Base-by-base conservation (phyloP, 768 basidiomycete genomes). In the Russula earlei region DNA sequence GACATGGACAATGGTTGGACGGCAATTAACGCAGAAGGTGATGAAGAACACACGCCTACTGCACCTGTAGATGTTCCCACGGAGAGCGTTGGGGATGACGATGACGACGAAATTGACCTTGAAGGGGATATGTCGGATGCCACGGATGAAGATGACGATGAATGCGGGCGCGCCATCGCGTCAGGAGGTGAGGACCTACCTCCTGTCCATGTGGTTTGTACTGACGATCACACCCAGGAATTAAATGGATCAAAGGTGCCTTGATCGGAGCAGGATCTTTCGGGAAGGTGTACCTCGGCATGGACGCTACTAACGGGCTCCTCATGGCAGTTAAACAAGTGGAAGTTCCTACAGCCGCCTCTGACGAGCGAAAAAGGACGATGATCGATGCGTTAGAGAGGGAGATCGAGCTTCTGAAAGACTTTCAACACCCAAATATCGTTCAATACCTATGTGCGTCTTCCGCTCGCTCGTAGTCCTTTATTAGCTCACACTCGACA, bases 251-350 rank as follows among this genome's bases (percentile, higher is more conserved):
- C 72, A 94, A 94, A 64, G 93, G 92, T 46, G 93, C 93, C 10
- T 79, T 96, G 63, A 95, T 96, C 60, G 92, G 94, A 59, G 87
- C 91, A 43, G 92, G 91, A 4, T 95, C 93, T 0, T 95, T 95
- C 65, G 92, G 93, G 49, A 91, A 91, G 66, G 92, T 96, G 37
- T 96, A 91, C 70, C 82, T 96, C 10, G 92, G 91, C 33, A 92
- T 96, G 91, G 93, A 94, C 69, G 89, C 91, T 0, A 79, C 87
- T 19, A 87, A 78, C 48, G 93, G 93, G 24, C 73, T 93, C 20
- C 76, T 97, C 59, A 96, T 97, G 93, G 93, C 93, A 37, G 93
- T 97, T 61, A 97, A 97, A 72, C 93, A 97, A 76, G 93, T 97
- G 42, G 90, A 94, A 65, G 78, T 97, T 27, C 88, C 91, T 0